phyloP scores from a whole-genome alignment of 306 rosid species.

The Datisca glomerata region DNA sequence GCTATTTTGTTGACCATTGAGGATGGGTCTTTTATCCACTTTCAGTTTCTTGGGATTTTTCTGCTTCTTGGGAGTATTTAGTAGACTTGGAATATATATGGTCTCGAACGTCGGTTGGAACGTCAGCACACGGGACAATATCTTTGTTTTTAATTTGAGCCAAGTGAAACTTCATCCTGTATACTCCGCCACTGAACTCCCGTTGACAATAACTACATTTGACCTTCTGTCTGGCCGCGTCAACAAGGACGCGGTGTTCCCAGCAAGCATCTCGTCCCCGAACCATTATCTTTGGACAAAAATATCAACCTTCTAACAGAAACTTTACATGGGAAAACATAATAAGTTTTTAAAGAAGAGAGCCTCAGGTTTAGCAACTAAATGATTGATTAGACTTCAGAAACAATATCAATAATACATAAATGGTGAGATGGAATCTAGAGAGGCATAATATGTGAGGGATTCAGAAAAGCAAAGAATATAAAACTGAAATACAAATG shows the following conservation, averaged over 20 bases:
- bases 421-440: too few relatives aligned
- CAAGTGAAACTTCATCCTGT: slow-evolving; percentile 78
- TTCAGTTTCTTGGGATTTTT: slow-evolving; percentile 45
- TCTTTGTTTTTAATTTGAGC: slow-evolving; percentile 78
- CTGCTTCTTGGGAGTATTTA: slow-evolving; percentile 52
- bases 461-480: too few relatives aligned
- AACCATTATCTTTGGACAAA: slow-evolving; percentile 50
- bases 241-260: slow-evolving; percentile 62
- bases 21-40: slow-evolving; percentile 27
- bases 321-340: too few relatives aligned
- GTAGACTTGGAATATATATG: slow-evolving; percentile 43
- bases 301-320: too few relatives aligned
- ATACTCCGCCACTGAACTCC: slow-evolving; percentile 75
- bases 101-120: slow-evolving; percentile 50
- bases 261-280: slow-evolving; percentile 80
- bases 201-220: slow-evolving; percentile 55
- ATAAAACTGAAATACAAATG: too few relatives aligned
- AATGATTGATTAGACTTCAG: too few relatives aligned
- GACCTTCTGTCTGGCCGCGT: slow-evolving; percentile 58
- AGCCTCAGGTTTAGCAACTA: too few relatives aligned
- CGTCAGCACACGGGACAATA: slow-evolving; percentile 53
- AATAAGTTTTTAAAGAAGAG: too few relatives aligned
- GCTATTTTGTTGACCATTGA: slow-evolving; percentile 40
- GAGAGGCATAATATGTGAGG: too few relatives aligned
- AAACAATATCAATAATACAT: too few relatives aligned